These are phyloP conservation scores for Metarhizium anisopliae DNA, from an alignment of 2,329 filamentous ascomycete genomes.

Conservation along the genomic window DNA sequence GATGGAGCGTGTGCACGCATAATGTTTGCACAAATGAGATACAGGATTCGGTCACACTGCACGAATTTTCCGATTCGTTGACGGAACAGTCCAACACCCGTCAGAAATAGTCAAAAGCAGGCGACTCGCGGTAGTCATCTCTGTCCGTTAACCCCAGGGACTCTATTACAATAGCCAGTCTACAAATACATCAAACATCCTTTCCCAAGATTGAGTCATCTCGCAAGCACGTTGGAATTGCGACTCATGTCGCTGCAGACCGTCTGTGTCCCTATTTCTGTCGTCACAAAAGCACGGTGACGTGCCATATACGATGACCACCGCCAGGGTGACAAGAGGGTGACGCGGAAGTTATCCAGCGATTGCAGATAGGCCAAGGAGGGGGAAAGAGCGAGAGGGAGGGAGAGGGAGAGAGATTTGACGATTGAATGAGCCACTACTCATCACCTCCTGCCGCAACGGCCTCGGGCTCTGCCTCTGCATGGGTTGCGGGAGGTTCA, in stretches of 20 bases:
- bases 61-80: background rate
- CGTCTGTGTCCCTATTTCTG: background rate
- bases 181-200: constrained; percentile 1
- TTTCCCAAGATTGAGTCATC: background rate
- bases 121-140: background rate
- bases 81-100: background rate
- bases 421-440: background rate
- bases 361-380: background rate
- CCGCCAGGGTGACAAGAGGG: background rate
- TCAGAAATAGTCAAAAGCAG: background rate
- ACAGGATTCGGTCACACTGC: background rate
- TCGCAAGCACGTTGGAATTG: background rate
- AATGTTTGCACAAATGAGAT: background rate
- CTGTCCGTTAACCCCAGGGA: background rate
- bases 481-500: constrained; percentile 9
- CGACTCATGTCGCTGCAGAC: background rate
- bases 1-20: background rate
- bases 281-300: background rate
- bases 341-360: background rate
- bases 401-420: background rate
- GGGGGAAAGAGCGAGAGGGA: too few relatives aligned
- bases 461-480: constrained; percentile 18
- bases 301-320: background rate
- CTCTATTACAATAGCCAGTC: background rate
- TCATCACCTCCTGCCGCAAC: constrained; percentile 21